Conservation (phyloP, 2,329 filamentous ascomycete species). For the Colletotrichum destructivum region DNA sequence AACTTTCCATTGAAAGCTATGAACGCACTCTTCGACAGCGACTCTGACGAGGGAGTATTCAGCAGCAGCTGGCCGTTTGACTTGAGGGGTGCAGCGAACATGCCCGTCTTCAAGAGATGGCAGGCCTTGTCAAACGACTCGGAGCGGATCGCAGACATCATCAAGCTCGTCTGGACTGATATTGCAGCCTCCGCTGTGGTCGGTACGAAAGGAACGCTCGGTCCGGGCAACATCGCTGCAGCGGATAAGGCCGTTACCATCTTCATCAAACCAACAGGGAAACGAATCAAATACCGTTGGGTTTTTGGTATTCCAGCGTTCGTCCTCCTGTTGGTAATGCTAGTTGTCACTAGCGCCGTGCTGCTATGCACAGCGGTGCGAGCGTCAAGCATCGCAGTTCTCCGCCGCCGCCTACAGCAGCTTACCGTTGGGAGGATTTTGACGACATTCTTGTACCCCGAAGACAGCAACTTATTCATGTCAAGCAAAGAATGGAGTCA, state of each 20-base stretch:
- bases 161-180: slow-evolving; percentile 63
- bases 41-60: neutral
- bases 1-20: slow-evolving; percentile 51
- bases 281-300: slow-evolving; percentile 51
- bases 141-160: slow-evolving; percentile 50
- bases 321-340: slow-evolving; percentile 35
- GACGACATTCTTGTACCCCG: slow-evolving; percentile 43
- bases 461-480: slow-evolving; percentile 39
- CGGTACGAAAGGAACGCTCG: slow-evolving; percentile 51
- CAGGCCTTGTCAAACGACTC: slow-evolving; percentile 51
- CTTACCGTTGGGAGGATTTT: slow-evolving; percentile 43
- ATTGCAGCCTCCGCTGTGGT: slow-evolving; percentile 58
- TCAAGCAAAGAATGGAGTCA: slow-evolving; percentile 37
- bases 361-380: neutral
- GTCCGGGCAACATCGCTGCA: slow-evolving; percentile 38
- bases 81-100: slow-evolving; percentile 46
- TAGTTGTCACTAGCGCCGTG: neutral
- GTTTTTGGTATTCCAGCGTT: slow-evolving; percentile 53
- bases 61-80: slow-evolving; percentile 30
- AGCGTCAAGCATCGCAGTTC: slow-evolving; percentile 9
- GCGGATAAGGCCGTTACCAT: slow-evolving; percentile 36
- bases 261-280: slow-evolving; percentile 48
- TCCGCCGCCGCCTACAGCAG: slow-evolving; percentile 41
- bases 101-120: slow-evolving; percentile 60
- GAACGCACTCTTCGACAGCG: slow-evolving; percentile 43